Base-by-base conservation (phyloP, 1,284 basidiomycete genomes). In the Exobasidium rhododendri region DNA sequence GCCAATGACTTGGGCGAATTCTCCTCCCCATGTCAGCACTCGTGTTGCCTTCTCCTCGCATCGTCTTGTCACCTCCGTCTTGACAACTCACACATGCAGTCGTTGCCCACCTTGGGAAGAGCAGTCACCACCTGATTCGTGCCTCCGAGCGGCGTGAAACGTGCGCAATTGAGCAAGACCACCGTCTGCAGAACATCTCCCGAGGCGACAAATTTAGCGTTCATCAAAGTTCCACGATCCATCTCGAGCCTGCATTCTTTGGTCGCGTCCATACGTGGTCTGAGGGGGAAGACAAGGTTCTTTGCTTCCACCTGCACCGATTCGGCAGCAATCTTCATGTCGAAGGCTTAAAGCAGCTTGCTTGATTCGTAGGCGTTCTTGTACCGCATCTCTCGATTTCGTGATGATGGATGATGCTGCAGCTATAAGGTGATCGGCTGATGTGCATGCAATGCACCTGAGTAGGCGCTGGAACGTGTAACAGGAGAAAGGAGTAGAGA, bases 61-160 rank as follows among this genome's bases (percentile, higher is more conserved):
- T n/a, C n/a, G n/a, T n/a, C n/a, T n/a, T n/a, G n/a, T n/a, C n/a
- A n/a, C n/a, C n/a, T n/a, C n/a, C n/a, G n/a, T n/a, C n/a, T n/a
- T n/a, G n/a, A n/a, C n/a, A n/a, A 40, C 35, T 40, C 35, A 40
- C 35, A 40, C 80, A 84, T 82, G 0, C 81, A 82, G 55, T 72
- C 60, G 3, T 46, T 40, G 3, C 62, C 61, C 29, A 75, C 65
- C 14, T 64, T 10, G 79, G 74, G 61, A 79, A 81, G 49, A 63
- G 54, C 58, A 20, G 53, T 43, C 14, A 73, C 65, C 20, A 67
- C 28, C 32, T 73, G 71, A 56, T 83, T 84, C 49, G 81, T 67
- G 50, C 83, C 83, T n/a, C 81, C 81, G 43, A 84, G 80, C 80
- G 84, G 83, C 59, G 77, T 74, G 68, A 82, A 35, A 20, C 59